Evolutionary conservation across 176 grass and related monocot species (phyloP), one percentile per base, ranked within the genome.

Genomic region (Avena insularis): DNA sequence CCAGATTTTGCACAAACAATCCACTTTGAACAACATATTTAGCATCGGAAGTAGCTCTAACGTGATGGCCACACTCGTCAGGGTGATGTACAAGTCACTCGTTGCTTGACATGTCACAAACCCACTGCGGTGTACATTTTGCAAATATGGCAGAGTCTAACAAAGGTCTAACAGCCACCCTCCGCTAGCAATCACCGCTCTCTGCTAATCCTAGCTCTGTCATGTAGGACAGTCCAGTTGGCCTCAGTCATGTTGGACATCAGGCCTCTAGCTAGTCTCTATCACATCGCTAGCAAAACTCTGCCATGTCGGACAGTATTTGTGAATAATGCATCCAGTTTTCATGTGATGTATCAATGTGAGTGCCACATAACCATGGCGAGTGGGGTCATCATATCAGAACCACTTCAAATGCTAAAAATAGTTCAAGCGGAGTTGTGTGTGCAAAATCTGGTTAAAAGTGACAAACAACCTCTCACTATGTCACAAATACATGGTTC

Each of bases 401-500:
- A 29, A 75, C 21, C 21, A 75, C 47, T 75, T 75, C 72, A 51
- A 51, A 75, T 51, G n/a, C 12, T 29, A 25, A 75, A 51, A 50
- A 2, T 29, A 47, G 72, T 75, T 75, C 72, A 51, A 16, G 21
- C 29, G 20, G 46, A 75, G 47, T 25, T 21, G 46, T 75, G 43
- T 74, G 46, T 29, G 47, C 72, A 51, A 75, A 75, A 75, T 75
- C 21, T 49, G 21, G 13, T 50, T 50, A n/a, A 15, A 50, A 15
- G 46, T 50, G 46, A 27, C n/a, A 21, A 4, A 75, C 47, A 29
- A 75, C 21, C 72, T 75, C 20, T 50, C 21, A 75, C 72, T 75
- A 15, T 27, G 60, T 50, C 23, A 50, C 46, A 51, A 75, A 29
- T 75, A 75, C 72, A 46, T 75, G 47, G 47, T 25, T 48, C 23